Base-by-base conservation (phyloP, 768 basidiomycete species). In the Mycena maculata region DNA sequence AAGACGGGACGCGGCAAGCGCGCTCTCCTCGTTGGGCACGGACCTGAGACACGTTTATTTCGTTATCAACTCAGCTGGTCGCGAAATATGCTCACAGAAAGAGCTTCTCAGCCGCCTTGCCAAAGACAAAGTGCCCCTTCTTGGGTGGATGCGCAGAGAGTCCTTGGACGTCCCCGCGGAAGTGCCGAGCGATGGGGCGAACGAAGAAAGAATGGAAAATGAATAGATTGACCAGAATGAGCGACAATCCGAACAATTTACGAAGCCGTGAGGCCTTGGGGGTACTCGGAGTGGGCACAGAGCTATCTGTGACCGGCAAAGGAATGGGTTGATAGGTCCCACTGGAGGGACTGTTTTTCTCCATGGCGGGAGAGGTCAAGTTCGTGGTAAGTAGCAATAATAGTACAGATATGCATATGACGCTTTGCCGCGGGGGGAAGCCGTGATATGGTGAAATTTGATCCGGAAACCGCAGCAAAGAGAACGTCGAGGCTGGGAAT, bases 21-120 rank as follows among this genome's bases (percentile, higher is more conserved):
- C 87, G 65, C 82, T 87, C 36, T 79, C 80, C 42, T 81, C 78
- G 62, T 86, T 80, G 1, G 88, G 88, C 36, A 89, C 77, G 12
- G 84, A 79, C 73, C 88, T 89, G 41, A 23, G 20, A 15, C 56
- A 33, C 55, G 38, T 16, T 65, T 25, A 54, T 49, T 23, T 52
- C 18, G 12, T 22, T 7, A 33, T 15, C 16, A 30, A 33, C 12
- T 9, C 31, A 20, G 33, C 47, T 39, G 27, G n/a, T n/a, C 44
- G 20, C 27, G 15, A 22, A 22, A n/a, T 9, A 15, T 10, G 27
- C 70, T 60, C 49, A 72, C 68, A 81, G 73, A 63, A 76, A 81
- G 27, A 79, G 70, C 39, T 77, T 56, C 70, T 81, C 79, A 23
- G 77, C 76, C 56, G 76, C 73, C 55, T 72, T 71, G 62, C 65